Conservation (phyloP, 2,329 filamentous ascomycete species). For the Cadophora luteo-olivacea region DNA sequence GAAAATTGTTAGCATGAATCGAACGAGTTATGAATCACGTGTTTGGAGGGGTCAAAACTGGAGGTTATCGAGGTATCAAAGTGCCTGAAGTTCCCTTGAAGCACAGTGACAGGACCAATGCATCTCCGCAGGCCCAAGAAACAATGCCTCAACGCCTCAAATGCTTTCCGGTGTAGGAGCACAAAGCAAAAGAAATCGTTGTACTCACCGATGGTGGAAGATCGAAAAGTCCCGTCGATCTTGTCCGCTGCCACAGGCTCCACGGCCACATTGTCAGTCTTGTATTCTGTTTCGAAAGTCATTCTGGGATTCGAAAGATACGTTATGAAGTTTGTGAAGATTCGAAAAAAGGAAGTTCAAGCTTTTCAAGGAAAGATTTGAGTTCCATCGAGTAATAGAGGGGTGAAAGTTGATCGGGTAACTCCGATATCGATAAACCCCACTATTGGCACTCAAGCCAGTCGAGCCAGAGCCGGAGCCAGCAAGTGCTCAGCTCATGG, state of each 20-base stretch:
- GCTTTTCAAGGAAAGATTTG: constrained; percentile 22
- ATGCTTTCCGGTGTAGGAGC: not conserved
- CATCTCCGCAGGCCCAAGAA: not conserved
- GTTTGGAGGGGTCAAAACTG: constrained; percentile 6
- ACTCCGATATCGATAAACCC: constrained; percentile 36
- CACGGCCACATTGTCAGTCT: constrained; percentile 60
- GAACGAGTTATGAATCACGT: constrained; percentile 18
- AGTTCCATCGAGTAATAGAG: constrained; percentile 41
- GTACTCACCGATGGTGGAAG: constrained; percentile 64
- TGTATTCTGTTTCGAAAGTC: constrained; percentile 55
- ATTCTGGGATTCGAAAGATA: constrained; percentile 31
- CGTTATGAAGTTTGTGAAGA: not conserved
- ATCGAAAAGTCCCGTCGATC: constrained; percentile 68
- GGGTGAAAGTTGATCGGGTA: constrained; percentile 22
- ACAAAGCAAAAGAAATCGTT: not conserved
- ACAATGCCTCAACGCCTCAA: constrained; percentile 5
- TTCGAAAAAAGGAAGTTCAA: constrained; percentile 2
- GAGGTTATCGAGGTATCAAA: not conserved
- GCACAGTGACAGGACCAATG: constrained; percentile 12
- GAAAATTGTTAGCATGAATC: constrained; percentile 25
- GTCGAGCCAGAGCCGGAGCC: not conserved
- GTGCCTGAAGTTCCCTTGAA: not conserved
- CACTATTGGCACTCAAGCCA: constrained; percentile 27
- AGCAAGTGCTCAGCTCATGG: no score
- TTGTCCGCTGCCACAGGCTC: constrained; percentile 57